These are phyloP conservation scores for Candida suzukii DNA, from an alignment of 805 yeast species.

Conservation along the genomic window DNA sequence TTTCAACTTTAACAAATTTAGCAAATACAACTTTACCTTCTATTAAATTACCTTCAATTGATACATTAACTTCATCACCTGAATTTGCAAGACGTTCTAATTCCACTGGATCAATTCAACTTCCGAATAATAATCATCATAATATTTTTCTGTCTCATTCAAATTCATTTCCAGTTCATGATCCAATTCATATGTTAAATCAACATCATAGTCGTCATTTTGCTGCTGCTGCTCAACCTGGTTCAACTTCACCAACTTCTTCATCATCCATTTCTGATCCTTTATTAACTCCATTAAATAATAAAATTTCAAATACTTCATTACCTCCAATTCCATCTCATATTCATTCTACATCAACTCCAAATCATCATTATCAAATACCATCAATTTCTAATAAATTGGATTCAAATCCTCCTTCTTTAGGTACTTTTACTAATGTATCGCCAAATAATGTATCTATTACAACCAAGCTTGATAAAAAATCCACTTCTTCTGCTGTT, in stretches of 20 bases:
- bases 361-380: too few relatives aligned
- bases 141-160: background rate
- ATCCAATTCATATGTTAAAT: too few relatives aligned
- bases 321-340: background rate
- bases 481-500: background rate
- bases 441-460: background rate
- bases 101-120: background rate
- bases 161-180: background rate
- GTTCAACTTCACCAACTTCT: background rate
- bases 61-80: conserved; percentile 18
- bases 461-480: too few relatives aligned
- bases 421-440: background rate
- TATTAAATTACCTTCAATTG: conserved; percentile 16
- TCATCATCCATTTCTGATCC: conserved; percentile 2
- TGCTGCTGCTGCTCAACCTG: too few relatives aligned
- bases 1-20: background rate
- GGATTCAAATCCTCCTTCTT: background rate
- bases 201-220: too few relatives aligned
- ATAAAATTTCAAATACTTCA: background rate
- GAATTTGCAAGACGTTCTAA: conserved; percentile 8
- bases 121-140: background rate
- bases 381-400: too few relatives aligned
- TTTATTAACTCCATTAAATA: background rate
- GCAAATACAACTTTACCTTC: background rate
- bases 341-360: background rate